Conservation (phyloP, 2,329 filamentous ascomycete species). For the Aotearoamyces nothofagi region DNA sequence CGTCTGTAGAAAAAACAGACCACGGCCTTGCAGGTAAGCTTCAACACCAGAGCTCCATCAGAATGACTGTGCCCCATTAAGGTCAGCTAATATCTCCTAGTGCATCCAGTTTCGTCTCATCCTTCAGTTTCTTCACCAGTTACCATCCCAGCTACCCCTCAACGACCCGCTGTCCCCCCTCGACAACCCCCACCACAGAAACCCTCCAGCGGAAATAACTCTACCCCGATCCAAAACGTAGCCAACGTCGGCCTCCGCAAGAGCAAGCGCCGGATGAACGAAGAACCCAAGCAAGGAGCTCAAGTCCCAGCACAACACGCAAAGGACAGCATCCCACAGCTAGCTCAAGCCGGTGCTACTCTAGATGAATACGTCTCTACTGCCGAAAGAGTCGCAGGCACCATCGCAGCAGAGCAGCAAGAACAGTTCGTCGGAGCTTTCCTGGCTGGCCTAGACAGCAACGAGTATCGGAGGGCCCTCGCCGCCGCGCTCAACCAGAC, state of each 20-base stretch:
- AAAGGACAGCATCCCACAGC: neutral
- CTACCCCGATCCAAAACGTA: neutral
- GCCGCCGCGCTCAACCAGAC: neutral
- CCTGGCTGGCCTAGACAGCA: neutral
- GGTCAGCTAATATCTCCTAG: no score
- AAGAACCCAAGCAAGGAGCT: neutral
- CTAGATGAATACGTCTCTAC: neutral
- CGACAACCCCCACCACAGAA: no score
- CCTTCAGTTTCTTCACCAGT: constrained; percentile 1
- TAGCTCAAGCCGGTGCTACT: neutral
- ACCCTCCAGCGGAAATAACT: no score
- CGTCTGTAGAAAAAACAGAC: no score
- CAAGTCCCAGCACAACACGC: neutral
- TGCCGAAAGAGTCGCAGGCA: neutral
- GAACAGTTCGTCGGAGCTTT: neutral
- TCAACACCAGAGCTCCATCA: no score
- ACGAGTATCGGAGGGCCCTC: neutral
- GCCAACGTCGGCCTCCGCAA: neutral
- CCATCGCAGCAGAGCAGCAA: neutral
- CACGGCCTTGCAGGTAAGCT: no score
- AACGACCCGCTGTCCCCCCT: no score
- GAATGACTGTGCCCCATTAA: no score
- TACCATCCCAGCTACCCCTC: neutral
- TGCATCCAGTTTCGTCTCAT: no score
- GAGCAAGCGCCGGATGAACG: neutral